A percentile compares a stretch with the other conserved stretches of the same genome.
phyloP scores from a whole-genome alignment of 2,329 filamentous ascomycete genomes.

The Fusarium transvaalense region DNA sequence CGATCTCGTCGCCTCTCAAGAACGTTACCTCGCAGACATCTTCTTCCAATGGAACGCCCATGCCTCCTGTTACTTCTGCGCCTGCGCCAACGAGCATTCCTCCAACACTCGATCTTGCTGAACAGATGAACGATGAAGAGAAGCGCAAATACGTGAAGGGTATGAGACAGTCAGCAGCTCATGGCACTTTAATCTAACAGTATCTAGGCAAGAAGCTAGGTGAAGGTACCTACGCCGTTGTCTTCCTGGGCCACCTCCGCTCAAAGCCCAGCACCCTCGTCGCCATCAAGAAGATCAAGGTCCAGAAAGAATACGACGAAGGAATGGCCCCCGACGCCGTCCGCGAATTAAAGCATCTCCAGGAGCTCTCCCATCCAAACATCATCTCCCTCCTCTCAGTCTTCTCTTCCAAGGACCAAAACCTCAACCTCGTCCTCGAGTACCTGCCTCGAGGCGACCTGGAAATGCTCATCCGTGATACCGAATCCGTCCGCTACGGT shows the following conservation, averaged over 20 bases:
- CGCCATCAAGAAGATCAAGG: conserved; percentile 94
- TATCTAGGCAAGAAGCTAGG: conserved; percentile 84
- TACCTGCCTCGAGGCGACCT: conserved; percentile 94
- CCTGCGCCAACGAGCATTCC: conserved; percentile 51
- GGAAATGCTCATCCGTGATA: conserved; percentile 93
- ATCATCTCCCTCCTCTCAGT: conserved; percentile 94
- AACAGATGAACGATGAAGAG: conserved; percentile 84
- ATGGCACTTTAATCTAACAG: not conserved
- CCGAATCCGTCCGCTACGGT: conserved; percentile 81
- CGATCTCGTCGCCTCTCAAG: conserved; percentile 61
- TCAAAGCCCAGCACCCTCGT: conserved; percentile 79
- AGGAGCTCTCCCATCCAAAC: conserved; percentile 94
- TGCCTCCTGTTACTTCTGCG: conserved; percentile 50
- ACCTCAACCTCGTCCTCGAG: conserved; percentile 95
- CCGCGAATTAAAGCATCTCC: conserved; percentile 94
- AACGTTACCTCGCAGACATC: conserved; percentile 51
- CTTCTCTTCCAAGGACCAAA: conserved; percentile 96
- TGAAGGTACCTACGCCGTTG: conserved; percentile 96
- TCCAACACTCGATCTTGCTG: conserved; percentile 71
- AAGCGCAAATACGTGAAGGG: conserved; percentile 93
- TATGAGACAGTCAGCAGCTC: conserved; percentile 48
- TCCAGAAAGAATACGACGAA: conserved; percentile 87
- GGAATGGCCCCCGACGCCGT: conserved; percentile 95
- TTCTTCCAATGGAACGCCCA: conserved; percentile 61
- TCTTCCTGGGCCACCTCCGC: conserved; percentile 87